Base-by-base conservation (phyloP, 495 filamentous ascomycete genomes). In the Chaetomium cochliodes region DNA sequence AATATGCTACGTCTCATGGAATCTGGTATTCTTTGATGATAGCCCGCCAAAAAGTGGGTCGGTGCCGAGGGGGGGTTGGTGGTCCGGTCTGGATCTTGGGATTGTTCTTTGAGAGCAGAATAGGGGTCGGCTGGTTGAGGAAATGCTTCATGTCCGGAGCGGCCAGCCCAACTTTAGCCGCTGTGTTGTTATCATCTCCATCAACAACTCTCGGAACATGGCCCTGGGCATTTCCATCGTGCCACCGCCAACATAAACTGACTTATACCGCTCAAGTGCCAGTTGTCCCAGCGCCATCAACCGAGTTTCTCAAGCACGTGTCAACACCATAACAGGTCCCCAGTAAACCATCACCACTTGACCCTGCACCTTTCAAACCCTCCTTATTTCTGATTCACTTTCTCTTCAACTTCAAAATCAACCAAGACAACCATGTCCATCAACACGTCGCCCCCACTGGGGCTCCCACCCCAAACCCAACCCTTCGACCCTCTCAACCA, bases 401-500 rank as follows among this genome's bases (percentile, higher is more conserved):
- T 20, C n/a, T 41, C 42, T 23, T 47, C 25, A 33, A n/a, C 28
- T 50, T 22, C 2, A 18, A 5, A 12, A 2, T 46, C 57, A n/a
- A 16, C 42, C 42, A 52, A 50, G 9, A 37, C 33, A 37, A 37
- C 33, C 33, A 66, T 66, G 62, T 64, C 64, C 47, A 63, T 41
- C 50, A 52, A 23, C 50, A 30, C 25, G 23, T 47, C 47, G 16
- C 46, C 18, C 1, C 58, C 54, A 11, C 26, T 26, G n/a, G 37
- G 12, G 41, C 41, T 30, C 53, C 22, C 62, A 2, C 49, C 22
- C 2, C 22, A 12, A 13, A 1, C 46, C 46, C n/a, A 20, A 1
- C 41, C 25, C 52, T 85, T 87, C 75, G 77, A 92, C 70, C 85
- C 84, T 13, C 84, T 79, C 68, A 76, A 68, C 42, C 90, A 92